A percentile compares a stretch with the other conserved stretches of the same genome.
Evolutionary conservation across 495 filamentous ascomycete species (phyloP).

Genomic region (Podospora sp.): DNA sequence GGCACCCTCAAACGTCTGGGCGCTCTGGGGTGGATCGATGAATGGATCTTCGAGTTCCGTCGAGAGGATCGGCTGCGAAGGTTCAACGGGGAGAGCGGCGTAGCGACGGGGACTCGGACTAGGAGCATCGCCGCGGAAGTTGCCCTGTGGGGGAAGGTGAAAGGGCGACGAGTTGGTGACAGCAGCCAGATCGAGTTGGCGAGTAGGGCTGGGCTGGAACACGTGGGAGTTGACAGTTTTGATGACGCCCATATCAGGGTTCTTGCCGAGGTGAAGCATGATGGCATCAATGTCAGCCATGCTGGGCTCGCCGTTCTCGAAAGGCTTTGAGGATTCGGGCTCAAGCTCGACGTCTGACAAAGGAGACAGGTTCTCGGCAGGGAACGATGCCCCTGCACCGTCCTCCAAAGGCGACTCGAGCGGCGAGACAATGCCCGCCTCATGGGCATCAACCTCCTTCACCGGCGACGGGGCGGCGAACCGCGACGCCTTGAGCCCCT

Average conservation of each 20-base stretch:
- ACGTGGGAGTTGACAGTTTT: constrained; percentile 51
- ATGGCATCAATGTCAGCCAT: constrained; percentile 83
- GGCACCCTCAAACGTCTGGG: constrained; percentile 52
- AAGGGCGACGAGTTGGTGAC: constrained; percentile 55
- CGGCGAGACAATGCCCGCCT: constrained; percentile 33
- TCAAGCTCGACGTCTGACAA: constrained; percentile 11
- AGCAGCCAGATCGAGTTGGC: constrained; percentile 38
- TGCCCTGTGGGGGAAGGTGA: constrained; percentile 56
- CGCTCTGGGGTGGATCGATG: constrained; percentile 43
- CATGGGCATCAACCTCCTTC: constrained; percentile 32
- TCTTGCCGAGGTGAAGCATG: constrained; percentile 78
- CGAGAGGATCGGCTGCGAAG: constrained; percentile 37
- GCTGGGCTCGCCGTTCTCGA: constrained; percentile 51
- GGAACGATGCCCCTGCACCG: constrained; percentile 21
- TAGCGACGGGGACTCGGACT: constrained; percentile 74
- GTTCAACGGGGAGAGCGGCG: constrained; percentile 40
- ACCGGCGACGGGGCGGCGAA: constrained; percentile 32
- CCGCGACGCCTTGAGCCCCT: constrained; percentile 39
- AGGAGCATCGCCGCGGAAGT: constrained; percentile 69
- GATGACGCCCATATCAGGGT: constrained; percentile 72
- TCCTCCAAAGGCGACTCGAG: constrained; percentile 32
- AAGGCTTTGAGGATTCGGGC: background rate
- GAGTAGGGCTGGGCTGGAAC: constrained; percentile 47
- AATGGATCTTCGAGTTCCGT: constrained; percentile 54
- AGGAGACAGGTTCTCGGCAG: constrained; percentile 21